Evolutionary conservation across 2,329 filamentous ascomycete genomes (phyloP), one percentile per base, ranked within the genome.

Genomic region (Xylaria sp.): DNA sequence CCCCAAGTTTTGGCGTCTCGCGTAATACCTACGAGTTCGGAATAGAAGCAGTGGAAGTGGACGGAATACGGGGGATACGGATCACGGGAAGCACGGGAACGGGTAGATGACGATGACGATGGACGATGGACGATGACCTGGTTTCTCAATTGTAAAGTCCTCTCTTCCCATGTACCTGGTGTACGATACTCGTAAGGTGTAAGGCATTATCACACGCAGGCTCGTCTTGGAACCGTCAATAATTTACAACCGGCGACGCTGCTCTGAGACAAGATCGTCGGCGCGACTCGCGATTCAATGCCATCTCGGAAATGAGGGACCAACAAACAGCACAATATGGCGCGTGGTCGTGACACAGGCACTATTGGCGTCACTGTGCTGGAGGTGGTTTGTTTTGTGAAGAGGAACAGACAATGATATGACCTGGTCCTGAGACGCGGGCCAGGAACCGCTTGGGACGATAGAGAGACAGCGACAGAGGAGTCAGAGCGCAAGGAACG

Each of bases 291-390:
- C 11, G 30, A 30, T 30, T 30, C 4, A 23, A 2, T 23, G 23
- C 7, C 47, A 3, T 11, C 23, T n/a, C 23, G 49, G 49, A 51
- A 51, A 51, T 23, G 49, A 23, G 6, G 23, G 30, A 10, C 50
- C 35, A 19, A n/a, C 3, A 8, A 6, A 58, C 59, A 55, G 58
- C 55, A 57, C 42, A 57, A 55, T 58, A 54, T 54, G 52, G 51
- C 16, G 48, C 47, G 4, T 4, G 44, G 39, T 34, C 56, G 53
- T 49, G 37, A 35, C 49, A 30, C 39, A 3, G 37, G 11, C 51
- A 23, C 8, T 30, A 57, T 44, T 50, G 19, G 49, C 51, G 10
- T 46, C 10, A 46, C 42, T 4, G 42, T 42, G 37, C 13, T 42
- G 37, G 4, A 6, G 42, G 5, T 46, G 2, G 11, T 10, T 42